These are phyloP conservation scores for Scedosporium boydii DNA, from an alignment of 2,329 filamentous ascomycete genomes.

Conservation along the genomic window DNA sequence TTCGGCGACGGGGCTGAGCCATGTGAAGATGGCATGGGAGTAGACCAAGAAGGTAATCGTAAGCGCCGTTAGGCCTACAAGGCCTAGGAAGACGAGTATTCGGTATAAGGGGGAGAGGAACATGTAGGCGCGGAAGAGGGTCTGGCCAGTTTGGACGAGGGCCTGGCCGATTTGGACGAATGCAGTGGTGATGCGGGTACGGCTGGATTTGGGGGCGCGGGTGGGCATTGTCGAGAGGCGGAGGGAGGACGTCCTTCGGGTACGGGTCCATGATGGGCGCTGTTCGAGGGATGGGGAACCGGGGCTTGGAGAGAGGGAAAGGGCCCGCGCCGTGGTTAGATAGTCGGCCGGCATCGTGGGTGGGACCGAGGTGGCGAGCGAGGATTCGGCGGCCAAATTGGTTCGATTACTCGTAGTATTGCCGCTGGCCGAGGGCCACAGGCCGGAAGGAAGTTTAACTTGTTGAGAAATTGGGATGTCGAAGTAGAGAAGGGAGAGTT, in stretches of 20 bases:
- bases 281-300: conserved; percentile 16
- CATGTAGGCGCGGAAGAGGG: conserved; percentile 39
- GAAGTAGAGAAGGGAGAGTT: not conserved
- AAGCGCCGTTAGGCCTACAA: conserved; percentile 41
- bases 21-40: conserved; percentile 69
- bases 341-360: conserved; percentile 41
- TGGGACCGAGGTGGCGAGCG: not conserved
- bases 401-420: too few species aligned
- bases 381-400: not conserved
- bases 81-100: conserved; percentile 42
- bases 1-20: conserved; percentile 62
- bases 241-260: conserved; percentile 25
- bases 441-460: not conserved
- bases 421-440: not conserved
- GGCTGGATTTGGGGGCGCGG: conserved; percentile 13
- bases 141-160: conserved; percentile 32
- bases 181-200: not conserved
- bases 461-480: not conserved
- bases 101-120: conserved; percentile 53
- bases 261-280: conserved; percentile 20
- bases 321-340: conserved; percentile 37
- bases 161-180: conserved; percentile 26
- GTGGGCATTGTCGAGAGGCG: conserved; percentile 34
- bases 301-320: conserved; percentile 30
- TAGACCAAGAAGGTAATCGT: conserved; percentile 65